Evolutionary conservation across 768 basidiomycete genomes (phyloP).

Genomic region (Xerocomellus chrysenteron): DNA sequence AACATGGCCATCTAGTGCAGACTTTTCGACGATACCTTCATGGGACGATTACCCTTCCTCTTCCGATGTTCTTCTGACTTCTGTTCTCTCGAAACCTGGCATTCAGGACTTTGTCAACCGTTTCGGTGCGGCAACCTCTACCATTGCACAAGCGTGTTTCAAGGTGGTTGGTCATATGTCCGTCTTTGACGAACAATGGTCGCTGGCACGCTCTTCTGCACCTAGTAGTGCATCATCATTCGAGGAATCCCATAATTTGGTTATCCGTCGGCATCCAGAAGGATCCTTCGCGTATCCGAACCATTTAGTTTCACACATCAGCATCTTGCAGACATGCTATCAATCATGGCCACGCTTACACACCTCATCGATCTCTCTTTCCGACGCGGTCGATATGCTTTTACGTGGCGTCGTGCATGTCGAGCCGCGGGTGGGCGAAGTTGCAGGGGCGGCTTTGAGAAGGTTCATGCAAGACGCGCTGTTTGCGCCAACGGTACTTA

Average conservation of each 20-base stretch:
- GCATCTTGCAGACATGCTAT: slow-evolving; percentile 72
- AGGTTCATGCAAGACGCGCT: slow-evolving; percentile 66
- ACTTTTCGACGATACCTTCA: slow-evolving; percentile 56
- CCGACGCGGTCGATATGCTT: slow-evolving; percentile 74
- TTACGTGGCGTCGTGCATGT: slow-evolving; percentile 82
- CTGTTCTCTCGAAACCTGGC: slow-evolving; percentile 58
- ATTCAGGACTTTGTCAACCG: slow-evolving; percentile 74
- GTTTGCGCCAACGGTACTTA: slow-evolving; percentile 57
- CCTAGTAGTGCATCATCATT: slow-evolving; percentile 44
- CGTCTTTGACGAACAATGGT: slow-evolving; percentile 85
- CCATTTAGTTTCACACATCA: slow-evolving; percentile 59
- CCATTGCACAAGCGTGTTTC: slow-evolving; percentile 58
- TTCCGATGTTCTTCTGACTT: slow-evolving; percentile 57
- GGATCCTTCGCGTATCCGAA: slow-evolving; percentile 65
- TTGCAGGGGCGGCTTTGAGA: slow-evolving; percentile 64
- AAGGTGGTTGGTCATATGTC: slow-evolving; percentile 72
- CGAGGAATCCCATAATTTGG: slow-evolving; percentile 68
- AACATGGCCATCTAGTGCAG: slow-evolving; percentile 73
- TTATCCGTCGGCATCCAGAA: slow-evolving; percentile 68
- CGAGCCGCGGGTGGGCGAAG: slow-evolving; percentile 71
- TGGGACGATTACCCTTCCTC: slow-evolving; percentile 71
- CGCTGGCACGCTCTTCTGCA: slow-evolving; percentile 47
- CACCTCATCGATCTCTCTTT: slow-evolving; percentile 46
- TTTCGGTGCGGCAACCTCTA: slow-evolving; percentile 53
- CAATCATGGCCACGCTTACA: slow-evolving; percentile 82